Base-by-base conservation (phyloP, 768 basidiomycete genomes). In the Gloeopeniophorella convolvens region DNA sequence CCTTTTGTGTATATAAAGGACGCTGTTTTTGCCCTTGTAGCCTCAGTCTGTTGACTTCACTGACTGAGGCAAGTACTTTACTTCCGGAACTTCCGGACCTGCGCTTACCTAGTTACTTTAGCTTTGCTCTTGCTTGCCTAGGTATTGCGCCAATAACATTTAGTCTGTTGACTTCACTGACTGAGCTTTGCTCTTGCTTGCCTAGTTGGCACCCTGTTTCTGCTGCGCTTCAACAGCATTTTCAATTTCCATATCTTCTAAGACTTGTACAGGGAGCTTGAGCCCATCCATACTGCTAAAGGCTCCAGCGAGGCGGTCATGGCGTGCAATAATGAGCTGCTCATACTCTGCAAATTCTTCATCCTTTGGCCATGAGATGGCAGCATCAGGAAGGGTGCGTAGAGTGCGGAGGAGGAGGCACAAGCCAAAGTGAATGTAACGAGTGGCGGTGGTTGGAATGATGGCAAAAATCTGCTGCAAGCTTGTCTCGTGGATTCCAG, bases 391-490 rank as follows among this genome's bases (percentile, higher is more conserved):
- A 5, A 48, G 27, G 12, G 6, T 4, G 5, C 47, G 47, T 10
- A 48, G 28, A 71, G 61, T 61, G 1, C 48, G 24, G 2, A 68
- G 61, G 2, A 74, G 63, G 20, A 74, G 64, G 0, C 44, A 1
- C 0, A 67, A 61, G 0, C 58, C 56, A 56, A 72, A 73, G 2
- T 26, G 42, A 50, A 73, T 58, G 45, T 75, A 75, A 0, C 63
- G 52, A 0, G 66, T 63, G 11, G 64, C 58, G 0, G 69, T 73
- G 2, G 68, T 24, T 5, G 72, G 70, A 23, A 70, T 66, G 9
- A 74, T 42, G 0, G 69, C 68, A 59, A 77, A 77, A 1, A 74
- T 71, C 35, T 72, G 67, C 39, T 68, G 66, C 2, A 75, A 59
- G 28, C 57, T 66, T 5, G 64, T 59, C 32, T 73, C 66, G 0